Evolutionary conservation across 2,329 filamentous ascomycete species (phyloP), one percentile per base, ranked within the genome.

Genomic region (Penicillium sp.): DNA sequence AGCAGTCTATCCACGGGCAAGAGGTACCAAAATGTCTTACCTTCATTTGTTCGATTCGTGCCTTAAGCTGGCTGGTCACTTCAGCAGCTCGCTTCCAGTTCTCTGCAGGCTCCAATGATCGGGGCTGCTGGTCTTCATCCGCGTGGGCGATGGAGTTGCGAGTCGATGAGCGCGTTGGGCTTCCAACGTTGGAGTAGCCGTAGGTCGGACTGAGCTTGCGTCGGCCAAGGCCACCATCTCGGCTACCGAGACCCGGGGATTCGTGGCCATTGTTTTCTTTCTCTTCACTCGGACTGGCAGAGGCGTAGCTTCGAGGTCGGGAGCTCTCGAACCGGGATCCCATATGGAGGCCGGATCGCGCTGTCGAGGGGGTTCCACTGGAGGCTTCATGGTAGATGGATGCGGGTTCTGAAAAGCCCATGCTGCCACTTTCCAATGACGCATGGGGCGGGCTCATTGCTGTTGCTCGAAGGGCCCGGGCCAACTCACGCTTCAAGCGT

Each of bases 1-100:
- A 47, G 46, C 29, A 46, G 27, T 15, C 8, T 7, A 47, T 37
- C 6, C 6, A 11, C n/a, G 20, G 6, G 15, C n/a, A 18, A 2
- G 22, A 37, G 20, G 7, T 12, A 20, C 11, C 1, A 33, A 47
- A 18, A 47, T 25, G 23, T 56, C 67, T 22, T 51, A 73, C 85
- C 82, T 97, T 99, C 94, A 99, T 99, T 81, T 94, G 89, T 79
- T 97, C 94, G 74, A 99, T 99, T 72, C 94, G 86, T 50, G 93
- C 92, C 79, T 97, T 99, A 68, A 99, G 75, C 73, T 97, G 94
- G 75, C 92, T 97, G 52, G 94, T 99, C 55, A 99, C 94, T 78
- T 99, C 94, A 2, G 94, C 94, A 18, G 94, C 94, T 64, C 94
- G 83, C 78, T 92, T 95, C 94, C 94, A 99, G 72, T 92, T 97